These are phyloP conservation scores for Phaeosphaeria sp. DNA, from an alignment of 2,329 filamentous ascomycete species.

Conservation along the genomic window DNA sequence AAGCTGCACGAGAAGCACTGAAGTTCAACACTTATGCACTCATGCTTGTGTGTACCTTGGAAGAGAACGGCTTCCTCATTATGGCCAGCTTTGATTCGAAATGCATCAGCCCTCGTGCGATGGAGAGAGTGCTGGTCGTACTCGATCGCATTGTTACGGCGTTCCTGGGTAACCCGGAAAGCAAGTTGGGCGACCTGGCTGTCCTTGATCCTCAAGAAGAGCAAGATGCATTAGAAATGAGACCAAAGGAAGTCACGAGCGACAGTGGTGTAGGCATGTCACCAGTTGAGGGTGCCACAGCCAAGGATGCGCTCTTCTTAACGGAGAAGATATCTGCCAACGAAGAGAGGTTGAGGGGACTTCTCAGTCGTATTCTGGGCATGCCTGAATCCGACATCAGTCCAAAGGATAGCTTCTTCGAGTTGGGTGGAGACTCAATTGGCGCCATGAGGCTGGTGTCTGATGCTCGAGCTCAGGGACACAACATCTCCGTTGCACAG, in stretches of 20 bases:
- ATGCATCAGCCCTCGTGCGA: slow-evolving; percentile 59
- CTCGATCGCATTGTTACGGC: slow-evolving; percentile 60
- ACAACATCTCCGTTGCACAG: slow-evolving; percentile 51
- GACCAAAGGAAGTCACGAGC: slow-evolving; percentile 26
- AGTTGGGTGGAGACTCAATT: slow-evolving; percentile 56
- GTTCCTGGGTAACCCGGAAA: slow-evolving; percentile 53
- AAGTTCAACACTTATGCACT: slow-evolving; percentile 65
- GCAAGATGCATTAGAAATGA: slow-evolving; percentile 33
- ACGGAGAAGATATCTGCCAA: slow-evolving; percentile 28
- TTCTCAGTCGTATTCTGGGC: slow-evolving; percentile 37
- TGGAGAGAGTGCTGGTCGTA: slow-evolving; percentile 61
- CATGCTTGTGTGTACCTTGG: slow-evolving; percentile 69
- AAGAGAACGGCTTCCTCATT: slow-evolving; percentile 61
- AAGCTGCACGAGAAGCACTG: slow-evolving; percentile 66
- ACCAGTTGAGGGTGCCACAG: slow-evolving; percentile 9
- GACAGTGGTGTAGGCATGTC: slow-evolving; percentile 29
- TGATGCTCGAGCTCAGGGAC: slow-evolving; percentile 42
- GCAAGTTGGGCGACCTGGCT: slow-evolving; percentile 36
- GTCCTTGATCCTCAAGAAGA: slow-evolving; percentile 37
- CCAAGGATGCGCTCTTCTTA: not conserved
- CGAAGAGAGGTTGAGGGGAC: slow-evolving; percentile 29
- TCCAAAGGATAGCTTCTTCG: slow-evolving; percentile 52
- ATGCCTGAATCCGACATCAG: slow-evolving; percentile 44
- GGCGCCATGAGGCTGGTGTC: slow-evolving; percentile 54
- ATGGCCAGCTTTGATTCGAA: slow-evolving; percentile 71